Evolutionary conservation across 2,329 filamentous ascomycete species (phyloP).

Genomic region (Didymella arachidicola): DNA sequence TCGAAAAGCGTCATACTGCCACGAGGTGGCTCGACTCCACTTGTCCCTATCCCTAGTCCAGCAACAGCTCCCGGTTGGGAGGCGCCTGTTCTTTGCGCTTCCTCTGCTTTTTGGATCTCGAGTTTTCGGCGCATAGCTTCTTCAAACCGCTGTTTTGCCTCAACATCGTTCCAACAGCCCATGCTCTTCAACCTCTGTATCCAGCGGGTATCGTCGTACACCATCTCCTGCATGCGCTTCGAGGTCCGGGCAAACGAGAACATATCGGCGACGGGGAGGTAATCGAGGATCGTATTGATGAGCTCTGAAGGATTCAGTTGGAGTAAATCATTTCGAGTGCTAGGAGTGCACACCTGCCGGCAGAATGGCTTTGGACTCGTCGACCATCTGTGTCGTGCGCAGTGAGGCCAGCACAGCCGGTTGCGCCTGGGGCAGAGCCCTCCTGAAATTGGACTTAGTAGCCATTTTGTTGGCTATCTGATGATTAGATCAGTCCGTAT

Average conservation of each 20-base stretch:
- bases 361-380: slow-evolving; percentile 77
- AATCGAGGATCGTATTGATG: slow-evolving; percentile 85
- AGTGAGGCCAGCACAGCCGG: slow-evolving; percentile 74
- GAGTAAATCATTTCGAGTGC: neutral
- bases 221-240: slow-evolving; percentile 92
- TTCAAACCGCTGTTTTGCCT: slow-evolving; percentile 82
- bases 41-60: slow-evolving; percentile 48
- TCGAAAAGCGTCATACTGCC: slow-evolving; percentile 75
- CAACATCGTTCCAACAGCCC: slow-evolving; percentile 89
- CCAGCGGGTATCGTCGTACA: slow-evolving; percentile 97
- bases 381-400: slow-evolving; percentile 80
- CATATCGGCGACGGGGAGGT: slow-evolving; percentile 84
- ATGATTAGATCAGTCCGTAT: slow-evolving; percentile 10
- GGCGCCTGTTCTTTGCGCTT: slow-evolving; percentile 48
- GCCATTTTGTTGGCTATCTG: slow-evolving; percentile 32
- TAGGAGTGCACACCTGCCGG: slow-evolving; percentile 72
- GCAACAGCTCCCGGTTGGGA: slow-evolving; percentile 45
- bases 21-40: slow-evolving; percentile 38
- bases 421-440: slow-evolving; percentile 46
- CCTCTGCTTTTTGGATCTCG: slow-evolving; percentile 62
- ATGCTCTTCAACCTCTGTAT: slow-evolving; percentile 84
- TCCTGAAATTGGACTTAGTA: slow-evolving; percentile 60
- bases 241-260: slow-evolving; percentile 85
- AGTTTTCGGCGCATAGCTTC: slow-evolving; percentile 66
- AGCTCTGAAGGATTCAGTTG: slow-evolving; percentile 68